A percentile compares a stretch with the other conserved stretches of the same genome.
These are phyloP conservation scores for Mycena galericulata DNA, from an alignment of 768 basidiomycete genomes.

Conservation along the genomic window DNA sequence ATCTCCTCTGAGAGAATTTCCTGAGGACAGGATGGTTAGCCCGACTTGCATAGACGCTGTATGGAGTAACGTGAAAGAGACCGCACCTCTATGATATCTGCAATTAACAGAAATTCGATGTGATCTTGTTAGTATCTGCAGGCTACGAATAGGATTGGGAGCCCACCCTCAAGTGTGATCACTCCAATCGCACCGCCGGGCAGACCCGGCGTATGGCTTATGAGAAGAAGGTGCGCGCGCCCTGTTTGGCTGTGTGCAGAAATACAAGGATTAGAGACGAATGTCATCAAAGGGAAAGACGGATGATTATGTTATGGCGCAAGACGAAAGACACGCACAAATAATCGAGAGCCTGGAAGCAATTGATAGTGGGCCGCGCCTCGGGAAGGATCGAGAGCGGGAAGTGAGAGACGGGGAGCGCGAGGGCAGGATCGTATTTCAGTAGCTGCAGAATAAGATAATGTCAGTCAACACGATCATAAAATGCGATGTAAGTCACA, in stretches of 20 bases:
- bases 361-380: conserved; percentile 50
- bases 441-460: conserved; percentile 70
- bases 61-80: background rate
- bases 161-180: conserved; percentile 84
- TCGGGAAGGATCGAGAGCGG: too few relatives aligned
- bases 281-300: too few relatives aligned
- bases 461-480: conserved; percentile 49
- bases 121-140: too few relatives aligned
- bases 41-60: background rate
- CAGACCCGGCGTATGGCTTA: conserved; percentile 85
- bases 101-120: conserved; percentile 42
- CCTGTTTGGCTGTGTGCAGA: conserved; percentile 81
- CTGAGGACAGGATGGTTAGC: conserved; percentile 47
- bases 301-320: too few relatives aligned
- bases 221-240: conserved; percentile 89
- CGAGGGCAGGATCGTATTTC: conserved; percentile 83
- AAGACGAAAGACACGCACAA: too few relatives aligned
- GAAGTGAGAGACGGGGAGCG: conserved; percentile 68
- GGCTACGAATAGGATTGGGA: background rate
- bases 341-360: conserved; percentile 94
- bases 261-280: too few relatives aligned
- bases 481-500: conserved; percentile 27
- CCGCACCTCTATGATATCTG: conserved; percentile 82
- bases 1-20: conserved; percentile 98
- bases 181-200: conserved; percentile 92